phyloP scores from a whole-genome alignment of 1,139 yeast genomes.

The Hyphopichia pseudoburtonii region DNA sequence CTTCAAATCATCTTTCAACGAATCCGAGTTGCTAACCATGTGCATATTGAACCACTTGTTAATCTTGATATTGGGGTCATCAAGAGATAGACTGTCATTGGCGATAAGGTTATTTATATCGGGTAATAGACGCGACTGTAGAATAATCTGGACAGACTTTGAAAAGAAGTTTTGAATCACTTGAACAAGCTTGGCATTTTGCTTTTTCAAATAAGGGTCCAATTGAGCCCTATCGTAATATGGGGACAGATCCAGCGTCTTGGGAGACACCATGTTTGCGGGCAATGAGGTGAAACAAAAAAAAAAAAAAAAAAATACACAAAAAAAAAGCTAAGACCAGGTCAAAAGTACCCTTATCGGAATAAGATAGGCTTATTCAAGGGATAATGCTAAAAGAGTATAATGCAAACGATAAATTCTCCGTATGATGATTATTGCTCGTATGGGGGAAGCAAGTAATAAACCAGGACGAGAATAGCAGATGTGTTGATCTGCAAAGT shows the following conservation, averaged over 20 bases:
- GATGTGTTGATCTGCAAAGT: not conserved
- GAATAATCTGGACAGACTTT: constrained; percentile 63
- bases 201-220: constrained; percentile 24
- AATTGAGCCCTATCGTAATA: constrained; percentile 11
- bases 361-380: no score
- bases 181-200: constrained; percentile 38
- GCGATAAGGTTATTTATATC: constrained; percentile 13
- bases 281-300: not conserved
- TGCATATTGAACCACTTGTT: constrained; percentile 74
- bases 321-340: not conserved
- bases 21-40: constrained; percentile 42
- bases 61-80: constrained; percentile 22
- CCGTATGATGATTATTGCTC: no score
- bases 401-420: no score
- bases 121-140: constrained; percentile 17
- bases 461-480: no score
- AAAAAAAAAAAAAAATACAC: not conserved
- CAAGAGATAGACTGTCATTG: no score
- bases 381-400: no score
- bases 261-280: constrained; percentile 15
- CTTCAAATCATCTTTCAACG: constrained; percentile 54
- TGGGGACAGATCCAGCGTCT: constrained; percentile 7
- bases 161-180: constrained; percentile 67
- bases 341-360: no score
- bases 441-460: no score